Base-by-base conservation (phyloP, 345 rosid genomes). In the Barbarea vulgaris region DNA sequence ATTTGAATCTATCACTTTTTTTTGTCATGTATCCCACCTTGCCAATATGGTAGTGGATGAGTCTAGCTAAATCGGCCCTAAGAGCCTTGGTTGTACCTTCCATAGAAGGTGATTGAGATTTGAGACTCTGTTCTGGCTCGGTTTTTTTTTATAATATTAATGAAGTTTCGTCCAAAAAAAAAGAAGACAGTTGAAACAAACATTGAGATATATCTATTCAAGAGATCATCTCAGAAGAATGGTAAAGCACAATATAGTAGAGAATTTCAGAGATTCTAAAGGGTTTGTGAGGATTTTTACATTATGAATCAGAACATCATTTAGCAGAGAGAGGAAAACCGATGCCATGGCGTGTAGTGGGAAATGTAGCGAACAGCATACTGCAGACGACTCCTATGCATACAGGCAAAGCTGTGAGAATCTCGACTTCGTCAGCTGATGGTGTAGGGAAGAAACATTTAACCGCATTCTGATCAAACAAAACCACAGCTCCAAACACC, bases 321-420 rank as follows among this genome's bases (percentile, higher is more conserved):
- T 48, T 42, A 39, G 39, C 50, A 52, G 70, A 60, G 17, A 83
- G 34, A 2, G 96, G 91, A 62, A 91, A 91, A 17, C 98, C 98
- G 30, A 94, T 83, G 9, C 98, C 97, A 55, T 90, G 95, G 63
- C 98, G 95, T 59, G 75, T 78, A 27, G 93, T 88, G 0, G 98
- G 98, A 63, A 94, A 94, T 21, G 80, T 82, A 48, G 87, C 85
- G 25, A 92, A 94, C 77, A 92, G 30, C 93, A 92, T 84, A 58
- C 93, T 90, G 52, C 93, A 83, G 4, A 89, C 27, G 33, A 81
- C 85, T n/a, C 97, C 98, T 33, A 92, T 65, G 47, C 83, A 93
- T 4, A 94, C 83, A 0, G 98, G 97, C 84, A 94, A 75, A 3
- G 85, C 73, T 6, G 92, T 81, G 70, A 94, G 97, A 52, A 88